Conservation (phyloP, 192 early-diverging fungal genomes). For the Paraglomus brasilianum region DNA sequence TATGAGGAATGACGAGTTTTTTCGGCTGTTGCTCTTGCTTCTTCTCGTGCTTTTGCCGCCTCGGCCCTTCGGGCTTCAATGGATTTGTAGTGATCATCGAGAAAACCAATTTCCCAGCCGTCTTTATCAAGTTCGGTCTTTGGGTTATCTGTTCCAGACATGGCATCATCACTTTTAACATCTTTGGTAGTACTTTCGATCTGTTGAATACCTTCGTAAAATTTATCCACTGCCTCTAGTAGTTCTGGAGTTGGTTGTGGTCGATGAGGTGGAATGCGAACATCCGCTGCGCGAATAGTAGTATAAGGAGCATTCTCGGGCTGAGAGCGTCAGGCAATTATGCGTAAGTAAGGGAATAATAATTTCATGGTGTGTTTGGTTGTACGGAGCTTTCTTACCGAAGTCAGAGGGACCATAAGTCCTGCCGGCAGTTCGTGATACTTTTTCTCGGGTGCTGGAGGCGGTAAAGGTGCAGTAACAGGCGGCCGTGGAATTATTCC, state of each 20-base stretch:
- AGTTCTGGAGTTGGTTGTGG: conserved; percentile 27
- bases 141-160: neutral
- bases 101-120: conserved; percentile 29
- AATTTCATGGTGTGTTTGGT: neutral
- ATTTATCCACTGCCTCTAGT: conserved; percentile 26
- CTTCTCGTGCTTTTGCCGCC: neutral
- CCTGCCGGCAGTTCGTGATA: conserved; percentile 31
- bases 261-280: conserved; percentile 29
- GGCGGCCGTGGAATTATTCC: conserved; percentile 13
- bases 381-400: conserved; percentile 18
- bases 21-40: conserved; percentile 5
- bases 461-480: neutral
- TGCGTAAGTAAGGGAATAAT: conserved; percentile 28
- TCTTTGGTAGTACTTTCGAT: conserved; percentile 12
- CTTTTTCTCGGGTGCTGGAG: conserved; percentile 28
- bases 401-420: conserved; percentile 24
- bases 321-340: conserved; percentile 26
- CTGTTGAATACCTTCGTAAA: conserved; percentile 29
- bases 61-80: conserved; percentile 9
- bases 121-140: conserved; percentile 25
- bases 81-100: conserved; percentile 28
- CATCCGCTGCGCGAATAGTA: conserved; percentile 20
- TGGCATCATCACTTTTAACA: neutral
- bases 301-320: conserved; percentile 29
- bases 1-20: conserved; percentile 12